Percentiles rank a stretch among this genome's conserved stretches.
Evolutionary conservation across 768 basidiomycete species (phyloP).

Genomic region (Lactarius evosmus): DNA sequence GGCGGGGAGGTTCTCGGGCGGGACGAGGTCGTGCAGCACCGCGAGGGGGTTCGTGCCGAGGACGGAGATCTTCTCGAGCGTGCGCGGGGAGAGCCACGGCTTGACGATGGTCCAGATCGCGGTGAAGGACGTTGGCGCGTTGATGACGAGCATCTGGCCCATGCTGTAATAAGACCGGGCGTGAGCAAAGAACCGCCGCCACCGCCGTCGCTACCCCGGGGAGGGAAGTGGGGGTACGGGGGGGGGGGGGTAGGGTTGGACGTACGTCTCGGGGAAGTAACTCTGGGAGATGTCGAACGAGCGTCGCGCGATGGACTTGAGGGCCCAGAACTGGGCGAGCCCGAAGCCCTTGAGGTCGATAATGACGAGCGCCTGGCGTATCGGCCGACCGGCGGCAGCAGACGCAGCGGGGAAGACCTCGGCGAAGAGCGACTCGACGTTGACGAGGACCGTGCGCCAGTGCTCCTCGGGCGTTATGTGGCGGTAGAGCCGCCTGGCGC

Average conservation of each 20-base stretch:
- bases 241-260: constrained; percentile 5
- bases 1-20: constrained; percentile 60
- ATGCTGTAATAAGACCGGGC: constrained; percentile 44
- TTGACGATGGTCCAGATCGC: constrained; percentile 67
- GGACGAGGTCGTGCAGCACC: constrained; percentile 55
- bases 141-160: constrained; percentile 68
- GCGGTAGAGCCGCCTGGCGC: constrained; percentile 55
- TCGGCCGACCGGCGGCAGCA: constrained; percentile 48
- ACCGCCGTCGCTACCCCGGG: too few relatives aligned
- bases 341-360: constrained; percentile 71
- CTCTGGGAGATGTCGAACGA: constrained; percentile 77
- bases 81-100: constrained; percentile 73
- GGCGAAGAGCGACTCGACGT: constrained; percentile 58
- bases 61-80: constrained; percentile 63
- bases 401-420: constrained; percentile 67
- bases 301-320: constrained; percentile 57
- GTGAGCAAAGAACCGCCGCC: neutral
- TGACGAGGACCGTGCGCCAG: constrained; percentile 60
- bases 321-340: constrained; percentile 70
- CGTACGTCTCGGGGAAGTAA: constrained; percentile 74
- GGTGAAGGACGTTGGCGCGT: constrained; percentile 70
- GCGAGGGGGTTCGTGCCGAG: constrained; percentile 54
- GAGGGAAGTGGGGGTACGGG: neutral
- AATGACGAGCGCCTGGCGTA: constrained; percentile 58
- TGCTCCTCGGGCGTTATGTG: constrained; percentile 50